Conservation (phyloP, 208 protist species). For the Trypanosoma cruzi region DNA sequence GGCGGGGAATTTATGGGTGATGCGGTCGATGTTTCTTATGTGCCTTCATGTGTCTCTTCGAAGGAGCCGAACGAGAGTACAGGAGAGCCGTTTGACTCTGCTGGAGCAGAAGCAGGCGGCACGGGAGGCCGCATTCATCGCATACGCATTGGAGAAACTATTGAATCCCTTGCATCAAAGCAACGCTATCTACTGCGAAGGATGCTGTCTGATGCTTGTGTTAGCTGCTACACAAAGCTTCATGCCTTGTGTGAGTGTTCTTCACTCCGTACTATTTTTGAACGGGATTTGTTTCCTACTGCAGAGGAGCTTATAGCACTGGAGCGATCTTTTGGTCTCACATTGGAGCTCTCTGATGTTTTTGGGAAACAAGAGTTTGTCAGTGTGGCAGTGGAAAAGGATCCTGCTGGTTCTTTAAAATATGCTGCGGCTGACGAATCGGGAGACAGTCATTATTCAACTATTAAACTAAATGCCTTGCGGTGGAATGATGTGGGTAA, state of each 20-base stretch:
- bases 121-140: slow-evolving; percentile 87
- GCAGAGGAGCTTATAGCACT: slow-evolving; percentile 72
- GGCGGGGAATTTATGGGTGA: not conserved
- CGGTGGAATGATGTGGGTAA: slow-evolving; percentile 37
- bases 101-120: slow-evolving; percentile 66
- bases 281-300: slow-evolving; percentile 70
- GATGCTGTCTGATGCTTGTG: slow-evolving; percentile 68
- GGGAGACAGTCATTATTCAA: not conserved
- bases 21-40: not conserved
- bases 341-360: slow-evolving; percentile 74
- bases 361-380: slow-evolving; percentile 58
- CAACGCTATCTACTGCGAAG: slow-evolving; percentile 71
- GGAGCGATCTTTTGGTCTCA: slow-evolving; percentile 85
- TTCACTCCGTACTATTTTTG: slow-evolving; percentile 57
- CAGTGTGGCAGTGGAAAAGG: slow-evolving; percentile 10
- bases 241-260: slow-evolving; percentile 35
- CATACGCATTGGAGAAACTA: slow-evolving; percentile 64
- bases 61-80: slow-evolving; percentile 19
- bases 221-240: slow-evolving; percentile 66
- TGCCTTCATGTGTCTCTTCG: not conserved
- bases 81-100: slow-evolving; percentile 21
- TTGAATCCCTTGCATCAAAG: slow-evolving; percentile 43
- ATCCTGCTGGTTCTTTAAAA: not conserved
- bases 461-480: slow-evolving; percentile 25
- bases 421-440: not conserved